Percentiles rank a stretch among this genome's conserved stretches.
Evolutionary conservation across 139 green algal genomes (phyloP).

Genomic region (Volvox africanus): DNA sequence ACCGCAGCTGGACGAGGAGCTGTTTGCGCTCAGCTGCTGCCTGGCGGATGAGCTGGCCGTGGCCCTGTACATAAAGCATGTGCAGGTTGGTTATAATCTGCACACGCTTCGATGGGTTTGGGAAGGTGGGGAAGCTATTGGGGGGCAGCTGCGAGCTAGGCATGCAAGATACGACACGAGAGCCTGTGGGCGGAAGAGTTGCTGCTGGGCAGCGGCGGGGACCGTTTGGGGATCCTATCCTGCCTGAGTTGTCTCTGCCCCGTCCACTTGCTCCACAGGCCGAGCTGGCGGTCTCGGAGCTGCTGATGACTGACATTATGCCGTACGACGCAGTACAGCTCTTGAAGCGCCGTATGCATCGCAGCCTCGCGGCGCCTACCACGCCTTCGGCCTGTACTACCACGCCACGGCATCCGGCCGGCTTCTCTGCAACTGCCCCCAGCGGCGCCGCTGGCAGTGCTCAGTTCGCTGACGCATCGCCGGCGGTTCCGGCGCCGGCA

Average conservation of each 20-base stretch:
- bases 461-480: background rate
- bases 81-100: constrained; percentile 9
- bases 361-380: background rate
- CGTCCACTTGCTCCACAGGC: background rate
- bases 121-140: background rate
- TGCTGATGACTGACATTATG: constrained; percentile 43
- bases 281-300: constrained; percentile 33
- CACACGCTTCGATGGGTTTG: too few species aligned
- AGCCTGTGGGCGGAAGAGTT: too few species aligned
- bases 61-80: constrained; percentile 33
- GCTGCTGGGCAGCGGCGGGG: too few species aligned
- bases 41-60: constrained; percentile 38
- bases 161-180: background rate
- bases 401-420: background rate
- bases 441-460: background rate
- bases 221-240: too few species aligned
- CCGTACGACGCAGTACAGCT: constrained; percentile 30
- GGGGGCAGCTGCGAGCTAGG: background rate
- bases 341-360: constrained; percentile 18
- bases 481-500: background rate
- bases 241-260: too few species aligned
- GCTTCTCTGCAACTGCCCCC: background rate
- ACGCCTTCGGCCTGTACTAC: background rate
- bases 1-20: constrained; percentile 32
- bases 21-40: constrained; percentile 36